Base-by-base conservation (phyloP, 2,329 filamentous ascomycete genomes). In the Diaporthe aspalathi region DNA sequence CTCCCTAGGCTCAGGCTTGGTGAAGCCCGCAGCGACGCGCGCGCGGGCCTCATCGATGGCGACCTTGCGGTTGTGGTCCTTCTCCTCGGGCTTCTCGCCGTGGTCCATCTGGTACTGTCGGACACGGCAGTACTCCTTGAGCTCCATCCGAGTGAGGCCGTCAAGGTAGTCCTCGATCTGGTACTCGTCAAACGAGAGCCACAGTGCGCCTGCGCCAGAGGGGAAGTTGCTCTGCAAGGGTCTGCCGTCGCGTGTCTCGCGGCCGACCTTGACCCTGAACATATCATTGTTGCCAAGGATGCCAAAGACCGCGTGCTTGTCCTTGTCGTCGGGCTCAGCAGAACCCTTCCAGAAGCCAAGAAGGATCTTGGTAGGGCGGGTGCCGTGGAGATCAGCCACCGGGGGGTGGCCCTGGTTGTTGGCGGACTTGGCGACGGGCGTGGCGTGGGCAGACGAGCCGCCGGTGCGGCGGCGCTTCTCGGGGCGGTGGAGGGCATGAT, bases 61-160 rank as follows among this genome's bases (percentile, higher is more conserved):
- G 67, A 83, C 82, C 1, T 78, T 79, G 74, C 89, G 87, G 74
- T 91, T 90, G 1, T 79, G 78, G 5, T 79, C 76, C 22, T 84
- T 83, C 2, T 89, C 83, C 0, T 84, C 83, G 0, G 83, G 77
- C 0, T 76, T 78, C 77, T 91, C 89, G 29, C 85, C 86, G 6
- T 81, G 79, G 57, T 90, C 88, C 0, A 90, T 79, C 74, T 91
- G 88, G 56, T 80, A 83, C 76, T 91, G 88, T 5, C 89, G 87
- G 49, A 91, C 84, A 22, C 89, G 88, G 65, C 87, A 88, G 74
- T 91, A 91, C 75, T 91, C 89, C 77, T 91, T 91, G 62, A 91
- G 83, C 74, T 91, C 89, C 1, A 83, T 81, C 12, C 89, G 81
- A 5, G 79, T 84, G 1, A 91, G 79, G 1, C 79, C 75, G n/a